Evolutionary conservation across 1,139 yeast species (phyloP).

Genomic region (Geotrichum aggregatum): DNA sequence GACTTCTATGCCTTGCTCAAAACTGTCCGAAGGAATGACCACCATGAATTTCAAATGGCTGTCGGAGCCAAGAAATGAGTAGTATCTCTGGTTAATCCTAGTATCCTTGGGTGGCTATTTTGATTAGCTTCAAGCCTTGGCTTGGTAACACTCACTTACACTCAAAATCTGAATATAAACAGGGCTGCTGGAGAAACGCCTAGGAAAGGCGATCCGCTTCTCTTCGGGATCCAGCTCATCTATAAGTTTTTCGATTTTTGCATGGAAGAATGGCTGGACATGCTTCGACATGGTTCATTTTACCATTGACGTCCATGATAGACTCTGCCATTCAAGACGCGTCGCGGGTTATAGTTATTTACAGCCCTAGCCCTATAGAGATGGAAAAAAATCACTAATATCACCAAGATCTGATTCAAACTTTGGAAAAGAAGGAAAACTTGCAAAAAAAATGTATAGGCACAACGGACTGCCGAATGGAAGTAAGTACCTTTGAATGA

Average conservation of each 20-base stretch:
- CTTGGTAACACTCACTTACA: slow-evolving; percentile 1
- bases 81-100: slow-evolving; percentile 4
- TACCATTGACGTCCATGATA: not conserved
- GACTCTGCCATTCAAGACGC: too few species aligned
- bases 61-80: slow-evolving; percentile 16
- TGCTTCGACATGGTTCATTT: slow-evolving; percentile 9
- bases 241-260: slow-evolving; percentile 1
- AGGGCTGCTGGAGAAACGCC: slow-evolving; percentile 1
- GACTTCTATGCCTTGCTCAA: slow-evolving; percentile 1
- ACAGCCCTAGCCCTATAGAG: slow-evolving; percentile 2
- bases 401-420: not conserved
- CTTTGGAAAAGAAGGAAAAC: too few species aligned
- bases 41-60: slow-evolving; percentile 9
- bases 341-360: too few species aligned
- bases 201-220: slow-evolving; percentile 4
- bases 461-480: slow-evolving; percentile 4
- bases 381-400: not conserved
- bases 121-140: not conserved
- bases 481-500: not conserved
- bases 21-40: slow-evolving; percentile 1
- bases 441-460: slow-evolving; percentile 8
- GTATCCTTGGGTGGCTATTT: slow-evolving; percentile 11
- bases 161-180: slow-evolving; percentile 16
- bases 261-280: slow-evolving; percentile 12
- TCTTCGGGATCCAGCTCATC: not conserved